Conservation (phyloP, 345 rosid genomes). For the Ceriops zippeliana region DNA sequence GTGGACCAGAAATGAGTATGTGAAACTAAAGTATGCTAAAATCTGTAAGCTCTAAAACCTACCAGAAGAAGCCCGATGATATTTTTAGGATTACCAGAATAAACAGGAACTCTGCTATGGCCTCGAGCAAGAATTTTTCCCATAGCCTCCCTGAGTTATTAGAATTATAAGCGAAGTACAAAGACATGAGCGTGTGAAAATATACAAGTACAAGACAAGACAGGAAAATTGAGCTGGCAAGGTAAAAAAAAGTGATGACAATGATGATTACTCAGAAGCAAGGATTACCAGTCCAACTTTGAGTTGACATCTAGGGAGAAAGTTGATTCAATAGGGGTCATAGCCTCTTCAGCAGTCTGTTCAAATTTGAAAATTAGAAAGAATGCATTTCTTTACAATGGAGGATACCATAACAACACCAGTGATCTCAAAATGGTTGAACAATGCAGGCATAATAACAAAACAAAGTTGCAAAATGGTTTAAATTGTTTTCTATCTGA, state of each 20-base stretch:
- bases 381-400: not conserved
- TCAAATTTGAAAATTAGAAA: slow-evolving; percentile 16
- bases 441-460: not conserved
- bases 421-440: not conserved
- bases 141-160: slow-evolving; percentile 79
- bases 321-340: slow-evolving; percentile 98
- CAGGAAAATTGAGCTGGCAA: not conserved
- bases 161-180: slow-evolving; percentile 5
- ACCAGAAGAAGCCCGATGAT: slow-evolving; percentile 92
- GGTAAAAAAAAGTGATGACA: not conserved
- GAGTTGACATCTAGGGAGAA: slow-evolving; percentile 96
- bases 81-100: slow-evolving; percentile 78
- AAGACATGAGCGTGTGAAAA: not conserved
- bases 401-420: not conserved
- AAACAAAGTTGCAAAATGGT: not conserved
- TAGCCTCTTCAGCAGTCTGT: slow-evolving; percentile 99
- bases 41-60: slow-evolving; percentile 22
- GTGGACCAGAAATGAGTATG: not conserved
- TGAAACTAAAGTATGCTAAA: not conserved
- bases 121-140: slow-evolving; percentile 89
- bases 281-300: slow-evolving; percentile 86
- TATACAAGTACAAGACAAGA: not conserved
- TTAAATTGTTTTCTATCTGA: no score
- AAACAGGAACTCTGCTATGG: slow-evolving; percentile 94
- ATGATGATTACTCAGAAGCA: slow-evolving; percentile 10